Conservation (phyloP, 2,329 filamentous ascomycete species). For the Pestalotiopsis sp. region DNA sequence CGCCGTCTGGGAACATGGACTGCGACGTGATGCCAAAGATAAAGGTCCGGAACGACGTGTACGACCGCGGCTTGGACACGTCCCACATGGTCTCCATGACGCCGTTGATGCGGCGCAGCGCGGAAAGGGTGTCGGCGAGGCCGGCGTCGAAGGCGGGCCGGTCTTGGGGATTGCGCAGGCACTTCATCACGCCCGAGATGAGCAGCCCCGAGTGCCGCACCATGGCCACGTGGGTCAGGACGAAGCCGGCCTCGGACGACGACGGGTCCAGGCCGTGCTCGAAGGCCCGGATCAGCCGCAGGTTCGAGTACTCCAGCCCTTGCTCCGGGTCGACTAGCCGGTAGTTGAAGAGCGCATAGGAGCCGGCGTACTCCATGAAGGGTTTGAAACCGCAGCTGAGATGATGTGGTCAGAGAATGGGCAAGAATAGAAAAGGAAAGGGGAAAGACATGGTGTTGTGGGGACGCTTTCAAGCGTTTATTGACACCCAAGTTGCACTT, state of each 20-base stretch:
- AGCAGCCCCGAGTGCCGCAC: slow-evolving; percentile 82
- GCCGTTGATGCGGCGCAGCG: slow-evolving; percentile 71
- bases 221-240: slow-evolving; percentile 96
- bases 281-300: slow-evolving; percentile 88
- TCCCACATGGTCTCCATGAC: slow-evolving; percentile 94
- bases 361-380: slow-evolving; percentile 85
- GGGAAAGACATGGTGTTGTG: background rate
- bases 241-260: slow-evolving; percentile 92
- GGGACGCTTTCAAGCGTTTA: background rate
- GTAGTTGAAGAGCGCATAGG: slow-evolving; percentile 72
- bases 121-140: slow-evolving; percentile 61
- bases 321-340: slow-evolving; percentile 57
- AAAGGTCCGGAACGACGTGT: slow-evolving; percentile 91
- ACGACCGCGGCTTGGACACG: slow-evolving; percentile 80
- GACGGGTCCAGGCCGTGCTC: slow-evolving; percentile 84
- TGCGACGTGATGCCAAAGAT: slow-evolving; percentile 96
- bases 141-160: slow-evolving; percentile 67
- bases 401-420: background rate
- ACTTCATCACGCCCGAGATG: slow-evolving; percentile 69
- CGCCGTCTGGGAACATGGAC: slow-evolving; percentile 91
- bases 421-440: background rate
- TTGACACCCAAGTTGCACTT: background rate
- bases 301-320: slow-evolving; percentile 66
- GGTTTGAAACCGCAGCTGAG: slow-evolving; percentile 76
- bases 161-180: slow-evolving; percentile 48